Evolutionary conservation across 1,284 basidiomycete genomes (phyloP).

Genomic region (Cutaneotrichosporon dermatis): DNA sequence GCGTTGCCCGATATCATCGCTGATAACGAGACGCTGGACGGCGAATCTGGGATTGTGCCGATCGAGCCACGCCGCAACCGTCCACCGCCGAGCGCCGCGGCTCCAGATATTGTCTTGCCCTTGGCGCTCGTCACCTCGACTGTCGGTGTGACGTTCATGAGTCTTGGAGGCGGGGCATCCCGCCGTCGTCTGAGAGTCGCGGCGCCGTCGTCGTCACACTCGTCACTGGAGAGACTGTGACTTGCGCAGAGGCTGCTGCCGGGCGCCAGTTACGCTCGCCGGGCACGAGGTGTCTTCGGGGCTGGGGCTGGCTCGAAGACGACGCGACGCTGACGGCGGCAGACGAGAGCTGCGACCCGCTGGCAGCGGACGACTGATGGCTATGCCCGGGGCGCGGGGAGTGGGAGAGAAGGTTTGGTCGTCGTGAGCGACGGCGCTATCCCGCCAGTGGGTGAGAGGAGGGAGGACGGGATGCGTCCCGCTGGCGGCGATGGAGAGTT

Average conservation of each 20-base stretch:
- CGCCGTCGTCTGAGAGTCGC: neutral
- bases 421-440: neutral
- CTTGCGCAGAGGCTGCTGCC: conserved; percentile 38
- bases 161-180: conserved; percentile 5
- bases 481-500: neutral
- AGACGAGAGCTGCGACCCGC: neutral
- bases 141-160: conserved; percentile 3
- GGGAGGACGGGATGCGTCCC: neutral
- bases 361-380: conserved; percentile 3
- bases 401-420: neutral
- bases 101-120: conserved; percentile 5
- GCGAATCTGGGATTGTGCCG: conserved; percentile 44
- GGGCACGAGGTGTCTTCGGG: conserved; percentile 17
- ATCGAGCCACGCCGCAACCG: conserved; percentile 38
- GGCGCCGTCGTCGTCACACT: conserved; percentile 40
- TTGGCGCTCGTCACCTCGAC: conserved; percentile 13
- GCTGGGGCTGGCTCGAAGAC: conserved; percentile 19
- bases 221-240: conserved; percentile 42
- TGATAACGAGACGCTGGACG: conserved; percentile 40
- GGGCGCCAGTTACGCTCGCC: conserved; percentile 40
- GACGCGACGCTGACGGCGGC: neutral
- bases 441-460: neutral
- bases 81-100: neutral
- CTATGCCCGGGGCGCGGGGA: neutral
- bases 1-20: conserved; percentile 41